Percentiles rank a stretch among this genome's conserved stretches.
Conservation (phyloP, 2,329 filamentous ascomycete species). For the Saccharata proteae region DNA sequence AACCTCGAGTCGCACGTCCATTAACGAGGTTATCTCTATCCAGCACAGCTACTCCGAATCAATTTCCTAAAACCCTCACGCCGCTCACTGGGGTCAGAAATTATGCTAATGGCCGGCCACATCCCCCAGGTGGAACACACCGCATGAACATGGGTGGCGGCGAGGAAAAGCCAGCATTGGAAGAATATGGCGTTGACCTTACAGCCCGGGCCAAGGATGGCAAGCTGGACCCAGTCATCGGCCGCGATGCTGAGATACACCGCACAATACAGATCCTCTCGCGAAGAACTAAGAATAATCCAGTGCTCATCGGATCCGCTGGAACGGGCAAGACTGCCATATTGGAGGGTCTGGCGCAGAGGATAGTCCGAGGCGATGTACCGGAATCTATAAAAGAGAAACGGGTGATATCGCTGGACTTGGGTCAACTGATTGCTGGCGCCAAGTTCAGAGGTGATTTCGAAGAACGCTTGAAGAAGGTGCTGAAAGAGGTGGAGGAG, state of each 20-base stretch:
- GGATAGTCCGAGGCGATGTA: conserved; percentile 85
- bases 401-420: conserved; percentile 71
- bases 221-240: conserved; percentile 92
- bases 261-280: conserved; percentile 90
- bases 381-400: conserved; percentile 96
- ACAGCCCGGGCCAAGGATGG: conserved; percentile 75
- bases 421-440: conserved; percentile 87
- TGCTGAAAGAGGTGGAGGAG: conserved; percentile 81
- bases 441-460: conserved; percentile 95
- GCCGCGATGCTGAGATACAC: conserved; percentile 81
- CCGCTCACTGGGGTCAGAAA: conserved; percentile 29
- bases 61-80: conserved; percentile 13
- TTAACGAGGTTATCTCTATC: conserved; percentile 10
- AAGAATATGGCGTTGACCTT: conserved; percentile 83
- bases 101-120: conserved; percentile 53
- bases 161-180: conserved; percentile 75
- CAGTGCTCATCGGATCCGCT: conserved; percentile 81
- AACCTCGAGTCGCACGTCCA: conserved; percentile 1
- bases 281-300: conserved; percentile 88
- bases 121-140: conserved; percentile 84
- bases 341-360: conserved; percentile 75
- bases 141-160: conserved; percentile 72
- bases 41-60: conserved; percentile 12
- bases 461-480: conserved; percentile 82
- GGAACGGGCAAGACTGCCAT: conserved; percentile 93